These are phyloP conservation scores for Acanthamoeba polyphaga DNA, from an alignment of 208 protist genomes.

Conservation along the genomic window DNA sequence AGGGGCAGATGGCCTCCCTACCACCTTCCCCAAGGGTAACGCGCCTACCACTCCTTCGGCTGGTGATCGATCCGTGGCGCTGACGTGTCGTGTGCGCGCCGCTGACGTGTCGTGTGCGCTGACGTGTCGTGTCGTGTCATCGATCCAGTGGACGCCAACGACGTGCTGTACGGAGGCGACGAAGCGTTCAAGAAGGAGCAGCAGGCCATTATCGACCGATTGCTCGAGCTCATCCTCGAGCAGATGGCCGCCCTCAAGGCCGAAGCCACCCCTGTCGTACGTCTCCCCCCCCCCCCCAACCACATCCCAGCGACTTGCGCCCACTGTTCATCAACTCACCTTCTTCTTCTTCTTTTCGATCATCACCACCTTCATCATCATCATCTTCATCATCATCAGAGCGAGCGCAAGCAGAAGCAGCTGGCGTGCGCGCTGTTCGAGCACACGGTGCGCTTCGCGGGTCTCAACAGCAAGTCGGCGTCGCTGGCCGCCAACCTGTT, in stretches of 20 bases:
- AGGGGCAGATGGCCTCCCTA: constrained; percentile 80
- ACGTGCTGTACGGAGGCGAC: constrained; percentile 84
- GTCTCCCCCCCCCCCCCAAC: not conserved
- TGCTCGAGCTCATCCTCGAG: constrained; percentile 81
- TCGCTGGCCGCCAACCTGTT: constrained; percentile 45
- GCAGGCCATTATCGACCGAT: constrained; percentile 76
- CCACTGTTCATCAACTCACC: not conserved
- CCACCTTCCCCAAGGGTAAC: constrained; percentile 74
- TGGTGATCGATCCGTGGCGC: not conserved
- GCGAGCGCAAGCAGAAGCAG: constrained; percentile 26
- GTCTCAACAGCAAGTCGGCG: constrained; percentile 17
- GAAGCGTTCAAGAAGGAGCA: constrained; percentile 80
- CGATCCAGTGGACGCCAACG: constrained; percentile 85
- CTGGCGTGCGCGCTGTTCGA: constrained; percentile 28
- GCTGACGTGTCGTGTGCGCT: not conserved
- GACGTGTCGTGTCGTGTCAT: not conserved
- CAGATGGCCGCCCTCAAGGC: constrained; percentile 77
- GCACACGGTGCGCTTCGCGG: constrained; percentile 43
- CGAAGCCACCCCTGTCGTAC: not conserved
- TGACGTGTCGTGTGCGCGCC: not conserved
- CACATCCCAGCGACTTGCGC: not conserved
- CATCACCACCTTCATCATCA: not conserved
- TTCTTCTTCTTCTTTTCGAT: not conserved
- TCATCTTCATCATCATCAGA: not conserved
- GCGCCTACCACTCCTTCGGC: not conserved